These are phyloP conservation scores for Yarrowia yakushimensis DNA, from an alignment of 805 yeast genomes.

Conservation along the genomic window DNA sequence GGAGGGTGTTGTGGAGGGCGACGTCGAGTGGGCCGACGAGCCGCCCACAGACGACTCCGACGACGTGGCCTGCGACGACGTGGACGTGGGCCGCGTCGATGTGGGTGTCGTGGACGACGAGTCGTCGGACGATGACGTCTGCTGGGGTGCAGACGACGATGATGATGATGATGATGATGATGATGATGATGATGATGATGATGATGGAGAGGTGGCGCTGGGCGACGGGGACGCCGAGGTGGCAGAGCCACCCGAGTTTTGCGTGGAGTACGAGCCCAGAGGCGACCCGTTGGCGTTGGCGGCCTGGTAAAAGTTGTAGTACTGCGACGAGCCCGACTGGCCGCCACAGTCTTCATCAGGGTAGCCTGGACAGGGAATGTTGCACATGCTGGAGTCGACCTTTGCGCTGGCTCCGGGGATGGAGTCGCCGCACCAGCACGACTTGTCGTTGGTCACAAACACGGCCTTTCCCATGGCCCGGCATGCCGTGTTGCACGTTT, in stretches of 20 bases:
- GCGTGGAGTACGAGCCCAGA: not conserved
- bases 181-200: constrained; percentile 20
- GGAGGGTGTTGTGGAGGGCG: constrained; percentile 25
- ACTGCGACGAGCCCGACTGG: constrained; percentile 35
- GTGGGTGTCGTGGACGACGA: not conserved
- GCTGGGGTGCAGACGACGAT: not conserved
- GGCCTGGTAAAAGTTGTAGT: constrained; percentile 30
- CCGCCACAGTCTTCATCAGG: constrained; percentile 64
- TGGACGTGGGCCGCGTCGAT: too few relatives aligned
- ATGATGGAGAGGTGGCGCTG: constrained; percentile 26
- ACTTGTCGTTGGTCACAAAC: constrained; percentile 42
- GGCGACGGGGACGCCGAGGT: too few relatives aligned
- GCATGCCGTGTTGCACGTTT: constrained; percentile 3
- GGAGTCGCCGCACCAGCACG: constrained; percentile 65
- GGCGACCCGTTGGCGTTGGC: constrained; percentile 4
- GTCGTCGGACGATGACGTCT: not conserved
- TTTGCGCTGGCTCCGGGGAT: constrained; percentile 40
- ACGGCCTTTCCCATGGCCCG: not conserved
- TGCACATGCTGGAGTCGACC: constrained; percentile 42
- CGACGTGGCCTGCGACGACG: not conserved
- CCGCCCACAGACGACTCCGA: not conserved
- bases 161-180: constrained; percentile 23
- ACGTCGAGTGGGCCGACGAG: constrained; percentile 20
- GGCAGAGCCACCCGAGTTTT: too few relatives aligned
- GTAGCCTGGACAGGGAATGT: constrained; percentile 56